These are phyloP conservation scores for Kodamaea arcana DNA, from an alignment of 1,139 yeast genomes.

Conservation along the genomic window DNA sequence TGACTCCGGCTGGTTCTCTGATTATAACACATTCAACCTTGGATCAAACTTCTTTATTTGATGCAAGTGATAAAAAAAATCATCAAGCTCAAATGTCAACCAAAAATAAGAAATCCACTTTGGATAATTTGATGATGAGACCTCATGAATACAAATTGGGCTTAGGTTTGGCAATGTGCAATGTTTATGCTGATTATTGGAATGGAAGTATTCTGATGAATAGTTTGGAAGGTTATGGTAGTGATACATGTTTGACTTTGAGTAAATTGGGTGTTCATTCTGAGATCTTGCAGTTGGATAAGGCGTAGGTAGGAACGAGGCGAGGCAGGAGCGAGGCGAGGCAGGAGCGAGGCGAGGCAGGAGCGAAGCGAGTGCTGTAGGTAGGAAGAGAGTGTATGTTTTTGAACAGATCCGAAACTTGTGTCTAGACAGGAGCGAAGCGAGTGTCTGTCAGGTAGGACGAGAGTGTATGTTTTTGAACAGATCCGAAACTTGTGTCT, in stretches of 20 bases:
- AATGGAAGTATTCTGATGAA: slow-evolving; percentile 82
- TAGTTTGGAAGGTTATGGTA: slow-evolving; percentile 85
- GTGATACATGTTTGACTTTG: slow-evolving; percentile 77
- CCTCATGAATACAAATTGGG: slow-evolving; percentile 76
- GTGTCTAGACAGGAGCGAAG: too few species aligned
- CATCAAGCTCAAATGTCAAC: slow-evolving; percentile 14
- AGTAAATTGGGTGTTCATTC: slow-evolving; percentile 73
- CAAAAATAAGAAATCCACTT: slow-evolving; percentile 31
- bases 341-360: not conserved
- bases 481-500: too few species aligned
- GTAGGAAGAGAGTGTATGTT: too few species aligned
- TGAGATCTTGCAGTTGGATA: slow-evolving; percentile 64
- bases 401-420: too few species aligned
- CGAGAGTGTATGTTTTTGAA: too few species aligned
- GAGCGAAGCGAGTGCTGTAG: not conserved
- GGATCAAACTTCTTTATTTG: slow-evolving; percentile 35
- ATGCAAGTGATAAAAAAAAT: slow-evolving; percentile 18
- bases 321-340: not conserved
- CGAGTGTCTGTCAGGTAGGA: too few species aligned
- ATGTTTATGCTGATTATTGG: slow-evolving; percentile 94
- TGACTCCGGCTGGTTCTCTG: slow-evolving; percentile 39
- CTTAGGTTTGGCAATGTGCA: slow-evolving; percentile 85
- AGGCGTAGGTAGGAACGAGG: slow-evolving; percentile 42
- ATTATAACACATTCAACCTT: slow-evolving; percentile 23
- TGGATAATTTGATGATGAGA: slow-evolving; percentile 54